These are phyloP conservation scores for Microthyrium microscopicum DNA, from an alignment of 2,329 filamentous ascomycete species.

Conservation along the genomic window DNA sequence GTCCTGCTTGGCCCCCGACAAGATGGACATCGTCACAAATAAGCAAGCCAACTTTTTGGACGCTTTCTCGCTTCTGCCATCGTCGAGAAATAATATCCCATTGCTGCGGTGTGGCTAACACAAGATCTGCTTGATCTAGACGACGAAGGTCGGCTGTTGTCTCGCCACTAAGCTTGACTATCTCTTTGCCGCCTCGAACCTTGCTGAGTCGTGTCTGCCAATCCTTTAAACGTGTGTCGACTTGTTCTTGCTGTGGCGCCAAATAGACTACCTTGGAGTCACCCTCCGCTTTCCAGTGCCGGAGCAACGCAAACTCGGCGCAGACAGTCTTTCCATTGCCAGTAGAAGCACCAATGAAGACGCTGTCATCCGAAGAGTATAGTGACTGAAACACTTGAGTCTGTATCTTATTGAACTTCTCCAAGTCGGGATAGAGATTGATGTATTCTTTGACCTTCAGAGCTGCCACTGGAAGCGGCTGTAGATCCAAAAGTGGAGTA, in stretches of 20 bases:
- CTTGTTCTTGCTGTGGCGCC: conserved; percentile 83
- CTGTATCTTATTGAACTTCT: conserved; percentile 91
- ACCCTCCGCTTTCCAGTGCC: conserved; percentile 61
- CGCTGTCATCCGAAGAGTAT: conserved; percentile 81
- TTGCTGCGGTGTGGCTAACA: conserved; percentile 81
- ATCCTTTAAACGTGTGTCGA: conserved; percentile 65
- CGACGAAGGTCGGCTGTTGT: conserved; percentile 80
- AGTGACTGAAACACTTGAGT: conserved; percentile 93
- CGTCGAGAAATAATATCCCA: conserved; percentile 94
- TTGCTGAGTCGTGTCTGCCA: conserved; percentile 65
- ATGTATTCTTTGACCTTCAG: conserved; percentile 75
- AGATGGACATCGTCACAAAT: conserved; percentile 93
- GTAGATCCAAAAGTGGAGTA: conserved; percentile 79
- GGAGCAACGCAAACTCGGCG: conserved; percentile 81
- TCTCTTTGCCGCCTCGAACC: conserved; percentile 67
- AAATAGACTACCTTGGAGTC: conserved; percentile 65
- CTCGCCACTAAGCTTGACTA: conserved; percentile 88
- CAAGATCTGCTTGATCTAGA: conserved; percentile 70
- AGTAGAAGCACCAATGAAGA: conserved; percentile 81
- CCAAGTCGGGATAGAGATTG: conserved; percentile 66
- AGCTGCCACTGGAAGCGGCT: conserved; percentile 75
- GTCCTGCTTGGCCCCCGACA: conserved; percentile 70
- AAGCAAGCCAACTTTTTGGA: conserved; percentile 77
- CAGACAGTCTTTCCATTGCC: conserved; percentile 95
- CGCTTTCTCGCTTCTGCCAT: conserved; percentile 92